Base-by-base conservation (phyloP, 179 eudicot species). In the Gypsophila paniculata region DNA sequence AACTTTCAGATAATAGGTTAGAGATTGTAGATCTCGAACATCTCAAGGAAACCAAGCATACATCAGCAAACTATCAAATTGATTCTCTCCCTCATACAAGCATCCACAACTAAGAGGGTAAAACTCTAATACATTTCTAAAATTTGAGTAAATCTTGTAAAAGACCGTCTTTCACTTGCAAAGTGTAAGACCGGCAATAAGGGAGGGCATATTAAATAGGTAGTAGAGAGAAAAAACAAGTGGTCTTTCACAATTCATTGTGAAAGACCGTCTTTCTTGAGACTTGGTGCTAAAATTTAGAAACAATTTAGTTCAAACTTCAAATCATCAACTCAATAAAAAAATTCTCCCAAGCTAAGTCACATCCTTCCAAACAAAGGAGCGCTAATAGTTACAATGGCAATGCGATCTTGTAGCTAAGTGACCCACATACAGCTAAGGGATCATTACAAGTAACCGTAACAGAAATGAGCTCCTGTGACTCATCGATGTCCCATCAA, bases 401-500 rank as follows among this genome's bases (percentile, higher is more conserved):
- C 42, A 32, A 32, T 61, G 46, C 32, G 25, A 42, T 11, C 51
- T 64, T 11, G 52, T 6, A 10, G 52, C 51, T 19, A 19, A 19
- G 19, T 3, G 15, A 21, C 23, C 68, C 51, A 62, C 6, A 19
- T 17, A 6, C 46, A 64, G 18, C 25, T 38, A 9, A 38, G 32
- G 8, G 68, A 64, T n/a, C 68, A 64, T 15, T 7, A 61, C 65
- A 61, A 29, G 21, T 26, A 15, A 61, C n/a, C 22, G 21, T 39
- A 61, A 32, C 38, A 17, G 14, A 36, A 29, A 61, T 10, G 32
- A 39, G n/a, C 52, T 63, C 68, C 11, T 18, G 15, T 22, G 18
- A 26, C 68, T 63, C 51, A 63, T 4, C 29, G 5, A 64, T 64
- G n/a, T 39, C 52, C 26, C 68, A 64, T 64, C 51, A 64, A 10